A percentile compares a stretch with the other conserved stretches of the same genome.
Conservation (phyloP, 1,284 basidiomycete species). For the Anthracocystis walkeri region DNA sequence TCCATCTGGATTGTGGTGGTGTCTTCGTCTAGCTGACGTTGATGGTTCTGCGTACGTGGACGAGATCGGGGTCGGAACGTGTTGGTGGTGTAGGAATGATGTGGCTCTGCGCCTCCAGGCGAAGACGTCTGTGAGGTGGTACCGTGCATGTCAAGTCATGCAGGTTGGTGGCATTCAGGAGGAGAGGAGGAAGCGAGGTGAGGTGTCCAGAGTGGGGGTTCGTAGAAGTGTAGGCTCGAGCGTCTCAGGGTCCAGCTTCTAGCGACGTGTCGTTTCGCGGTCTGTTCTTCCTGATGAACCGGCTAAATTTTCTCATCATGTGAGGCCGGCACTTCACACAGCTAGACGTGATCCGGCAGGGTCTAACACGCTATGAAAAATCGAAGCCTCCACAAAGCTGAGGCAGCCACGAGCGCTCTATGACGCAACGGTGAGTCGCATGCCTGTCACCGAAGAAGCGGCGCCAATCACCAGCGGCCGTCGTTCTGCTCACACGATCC, state of each 20-base stretch:
- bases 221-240: conserved; percentile 7
- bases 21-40: conserved; percentile 34
- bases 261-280: conserved; percentile 6
- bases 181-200: not conserved
- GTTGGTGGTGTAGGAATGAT: conserved; percentile 15
- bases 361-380: not conserved
- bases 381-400: conserved; percentile 23
- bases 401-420: conserved; percentile 10
- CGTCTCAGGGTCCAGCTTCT: conserved; percentile 11
- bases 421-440: conserved; percentile 33
- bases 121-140: conserved; percentile 33
- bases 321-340: conserved; percentile 7
- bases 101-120: conserved; percentile 42
- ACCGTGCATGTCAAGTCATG: conserved; percentile 31
- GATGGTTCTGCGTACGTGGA: conserved; percentile 16
- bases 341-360: not conserved
- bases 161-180: not conserved
- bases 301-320: not conserved
- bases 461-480: conserved; percentile 14
- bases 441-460: not conserved
- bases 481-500: conserved; percentile 24
- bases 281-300: conserved; percentile 17
- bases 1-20: conserved; percentile 42
- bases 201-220: not conserved
- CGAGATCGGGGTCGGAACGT: conserved; percentile 24